A percentile compares a stretch with the other conserved stretches of the same genome.
These are phyloP conservation scores for Cyclotella cryptica DNA, from an alignment of 108 stramenopile genomes.

Conservation along the genomic window DNA sequence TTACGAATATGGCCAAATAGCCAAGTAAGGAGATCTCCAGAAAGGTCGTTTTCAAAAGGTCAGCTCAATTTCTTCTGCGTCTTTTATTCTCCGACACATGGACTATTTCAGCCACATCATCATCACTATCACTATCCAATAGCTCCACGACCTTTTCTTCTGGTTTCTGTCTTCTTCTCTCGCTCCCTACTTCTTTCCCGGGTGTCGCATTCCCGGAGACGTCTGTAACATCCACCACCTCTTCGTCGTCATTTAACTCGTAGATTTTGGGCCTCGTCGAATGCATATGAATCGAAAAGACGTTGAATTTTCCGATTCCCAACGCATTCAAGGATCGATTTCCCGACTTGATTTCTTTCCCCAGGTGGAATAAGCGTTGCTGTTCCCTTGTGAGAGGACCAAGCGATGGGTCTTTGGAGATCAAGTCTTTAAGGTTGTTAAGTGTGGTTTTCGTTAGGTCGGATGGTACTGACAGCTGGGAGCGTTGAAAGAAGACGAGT, in stretches of 20 bases:
- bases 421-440: slow-evolving; percentile 42
- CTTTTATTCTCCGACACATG: slow-evolving; percentile 13
- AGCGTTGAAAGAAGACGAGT: neutral
- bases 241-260: slow-evolving; percentile 4
- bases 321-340: slow-evolving; percentile 63
- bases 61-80: slow-evolving; percentile 20
- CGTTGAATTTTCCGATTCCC: slow-evolving; percentile 58
- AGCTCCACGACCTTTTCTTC: slow-evolving; percentile 39
- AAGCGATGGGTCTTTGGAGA: slow-evolving; percentile 25
- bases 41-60: no score
- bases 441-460: slow-evolving; percentile 30
- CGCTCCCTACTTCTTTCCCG: neutral
- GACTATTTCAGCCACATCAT: slow-evolving; percentile 35
- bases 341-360: slow-evolving; percentile 73
- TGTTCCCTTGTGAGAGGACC: slow-evolving; percentile 39
- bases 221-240: slow-evolving; percentile 12
- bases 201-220: neutral
- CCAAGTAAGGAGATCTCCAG: no score
- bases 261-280: slow-evolving; percentile 18
- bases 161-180: neutral
- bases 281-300: slow-evolving; percentile 51
- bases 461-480: slow-evolving; percentile 24
- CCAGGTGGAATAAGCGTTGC: slow-evolving; percentile 85
- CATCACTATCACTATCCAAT: slow-evolving; percentile 52
- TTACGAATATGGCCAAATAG: no score